These are phyloP conservation scores for Petunia axillaris DNA, from an alignment of 257 asterid genomes.

Conservation along the genomic window DNA sequence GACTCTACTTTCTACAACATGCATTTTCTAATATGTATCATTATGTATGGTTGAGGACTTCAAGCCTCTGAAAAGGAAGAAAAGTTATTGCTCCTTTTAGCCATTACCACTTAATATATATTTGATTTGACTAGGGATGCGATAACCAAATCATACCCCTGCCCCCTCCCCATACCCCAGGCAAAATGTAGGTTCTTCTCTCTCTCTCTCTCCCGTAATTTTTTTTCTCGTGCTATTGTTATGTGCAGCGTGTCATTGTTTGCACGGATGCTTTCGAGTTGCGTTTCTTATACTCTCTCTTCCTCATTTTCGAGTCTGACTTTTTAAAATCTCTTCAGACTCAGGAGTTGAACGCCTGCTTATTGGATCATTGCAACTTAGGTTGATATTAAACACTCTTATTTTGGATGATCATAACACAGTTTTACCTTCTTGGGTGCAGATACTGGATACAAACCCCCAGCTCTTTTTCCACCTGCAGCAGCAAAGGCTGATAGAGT, in stretches of 20 bases:
- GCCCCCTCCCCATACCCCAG: neutral
- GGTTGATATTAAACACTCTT: neutral
- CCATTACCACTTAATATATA: neutral
- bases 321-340: neutral
- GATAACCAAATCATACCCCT: conserved; percentile 10
- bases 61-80: neutral
- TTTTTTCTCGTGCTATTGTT: neutral
- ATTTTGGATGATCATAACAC: neutral
- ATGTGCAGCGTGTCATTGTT: neutral
- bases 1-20: neutral
- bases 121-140: neutral
- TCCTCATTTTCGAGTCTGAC: neutral
- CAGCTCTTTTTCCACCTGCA: conserved; percentile 93
- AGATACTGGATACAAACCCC: conserved; percentile 91
- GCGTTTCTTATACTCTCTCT: neutral
- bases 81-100: neutral
- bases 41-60: neutral
- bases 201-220: neutral
- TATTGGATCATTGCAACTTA: neutral
- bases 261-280: neutral
- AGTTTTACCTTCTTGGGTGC: conserved; percentile 40
- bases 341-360: neutral
- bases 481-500: conserved; percentile 84
- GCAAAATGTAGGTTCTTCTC: neutral
- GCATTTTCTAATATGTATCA: neutral